Conservation (phyloP, 2,329 filamentous ascomycete species). For the Phialophora macrospora region DNA sequence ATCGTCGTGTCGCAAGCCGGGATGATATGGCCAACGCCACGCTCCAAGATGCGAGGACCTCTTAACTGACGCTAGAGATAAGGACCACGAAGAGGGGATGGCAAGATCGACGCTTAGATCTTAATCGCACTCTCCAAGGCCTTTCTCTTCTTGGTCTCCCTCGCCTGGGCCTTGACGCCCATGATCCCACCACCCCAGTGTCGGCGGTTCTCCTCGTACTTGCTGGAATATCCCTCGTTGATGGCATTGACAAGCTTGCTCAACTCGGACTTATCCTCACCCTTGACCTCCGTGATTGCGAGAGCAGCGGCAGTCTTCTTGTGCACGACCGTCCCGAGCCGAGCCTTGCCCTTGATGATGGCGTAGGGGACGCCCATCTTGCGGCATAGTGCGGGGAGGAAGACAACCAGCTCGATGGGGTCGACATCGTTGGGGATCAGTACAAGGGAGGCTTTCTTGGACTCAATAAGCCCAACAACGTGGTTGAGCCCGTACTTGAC, state of each 20-base stretch:
- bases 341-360: constrained; percentile 99
- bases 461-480: constrained; percentile 95
- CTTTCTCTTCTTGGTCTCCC: constrained; percentile 87
- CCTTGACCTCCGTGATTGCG: constrained; percentile 93
- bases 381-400: constrained; percentile 97
- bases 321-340: constrained; percentile 98
- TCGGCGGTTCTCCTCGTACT: constrained; percentile 87
- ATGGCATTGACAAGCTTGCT: constrained; percentile 94
- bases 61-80: background rate
- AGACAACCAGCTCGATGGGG: constrained; percentile 99
- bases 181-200: constrained; percentile 99
- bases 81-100: background rate
- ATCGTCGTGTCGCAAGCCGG: background rate
- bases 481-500: constrained; percentile 99
- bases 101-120: constrained; percentile 71
- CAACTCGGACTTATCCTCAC: constrained; percentile 97
- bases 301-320: constrained; percentile 99
- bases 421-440: constrained; percentile 99
- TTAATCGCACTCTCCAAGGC: constrained; percentile 93
- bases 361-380: constrained; percentile 99
- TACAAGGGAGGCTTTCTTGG: constrained; percentile 99
- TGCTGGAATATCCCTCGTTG: constrained; percentile 98
- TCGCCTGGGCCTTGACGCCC: constrained; percentile 86
- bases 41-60: background rate
- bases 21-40: background rate